Evolutionary conservation across 108 stramenopile genomes (phyloP).

Genomic region (Mayamaea pseudoterrestris): DNA sequence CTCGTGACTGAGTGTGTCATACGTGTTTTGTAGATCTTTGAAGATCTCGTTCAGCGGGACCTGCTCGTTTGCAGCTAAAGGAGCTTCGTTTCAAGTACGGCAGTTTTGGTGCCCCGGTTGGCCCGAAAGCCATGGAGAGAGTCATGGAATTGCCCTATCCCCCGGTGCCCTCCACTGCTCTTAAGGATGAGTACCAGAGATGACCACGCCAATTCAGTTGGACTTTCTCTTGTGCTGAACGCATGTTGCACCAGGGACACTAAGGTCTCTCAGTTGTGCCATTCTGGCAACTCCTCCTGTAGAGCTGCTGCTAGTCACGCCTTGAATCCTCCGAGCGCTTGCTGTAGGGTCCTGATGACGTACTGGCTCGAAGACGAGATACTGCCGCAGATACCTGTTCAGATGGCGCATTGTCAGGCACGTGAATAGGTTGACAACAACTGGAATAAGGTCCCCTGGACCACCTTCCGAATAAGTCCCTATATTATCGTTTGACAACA

Average conservation of each 20-base stretch:
- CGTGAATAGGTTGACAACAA: too few relatives aligned
- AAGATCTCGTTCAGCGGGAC: conserved; percentile 7
- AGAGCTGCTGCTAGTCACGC: too few relatives aligned
- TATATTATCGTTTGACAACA: background rate
- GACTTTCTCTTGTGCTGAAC: conserved; percentile 7
- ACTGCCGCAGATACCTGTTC: too few relatives aligned
- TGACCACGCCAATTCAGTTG: conserved; percentile 1
- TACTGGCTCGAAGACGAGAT: too few relatives aligned
- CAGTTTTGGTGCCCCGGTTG: conserved; percentile 10
- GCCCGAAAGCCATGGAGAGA: too few relatives aligned
- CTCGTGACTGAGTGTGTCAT: conserved; percentile 7
- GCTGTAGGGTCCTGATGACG: too few relatives aligned
- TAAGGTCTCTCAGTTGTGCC: too few relatives aligned
- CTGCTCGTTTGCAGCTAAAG: conserved; percentile 4
- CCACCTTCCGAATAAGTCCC: background rate
- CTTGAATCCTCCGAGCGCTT: too few relatives aligned
- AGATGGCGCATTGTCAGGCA: too few relatives aligned
- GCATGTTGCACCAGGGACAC: conserved; percentile 3
- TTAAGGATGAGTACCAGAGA: conserved; percentile 14
- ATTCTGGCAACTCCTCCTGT: too few relatives aligned
- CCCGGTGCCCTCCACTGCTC: conserved; percentile 3
- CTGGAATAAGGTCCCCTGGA: conserved; percentile 1
- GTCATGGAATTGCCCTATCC: conserved; percentile 10
- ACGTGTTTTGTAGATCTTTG: conserved; percentile 10
- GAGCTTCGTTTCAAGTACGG: conserved; percentile 10